These are phyloP conservation scores for Carpinus fangiana DNA, from an alignment of 306 rosid genomes.

Conservation along the genomic window DNA sequence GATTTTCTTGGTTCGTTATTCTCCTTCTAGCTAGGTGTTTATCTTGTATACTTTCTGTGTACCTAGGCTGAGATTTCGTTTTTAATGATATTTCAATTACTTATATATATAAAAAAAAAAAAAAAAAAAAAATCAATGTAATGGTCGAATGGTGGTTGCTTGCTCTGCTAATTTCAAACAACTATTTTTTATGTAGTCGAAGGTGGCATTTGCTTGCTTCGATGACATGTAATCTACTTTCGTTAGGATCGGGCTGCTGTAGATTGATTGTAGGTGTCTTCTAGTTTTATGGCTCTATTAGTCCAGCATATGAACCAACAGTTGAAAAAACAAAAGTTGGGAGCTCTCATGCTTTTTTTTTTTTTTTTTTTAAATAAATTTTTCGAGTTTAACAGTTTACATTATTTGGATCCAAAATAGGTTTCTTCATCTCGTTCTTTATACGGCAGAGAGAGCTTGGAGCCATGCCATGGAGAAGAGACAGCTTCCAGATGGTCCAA, in stretches of 20 bases:
- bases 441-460: conserved; percentile 97
- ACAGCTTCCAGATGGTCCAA: conserved; percentile 94
- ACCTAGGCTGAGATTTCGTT: no score
- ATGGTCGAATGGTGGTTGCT: not conserved
- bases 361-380: not conserved
- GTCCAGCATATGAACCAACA: not conserved
- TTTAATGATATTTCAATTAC: no score
- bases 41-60: no score
- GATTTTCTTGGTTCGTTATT: no score
- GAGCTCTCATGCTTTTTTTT: not conserved
- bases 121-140: not conserved
- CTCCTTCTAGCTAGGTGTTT: no score
- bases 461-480: conserved; percentile 99
- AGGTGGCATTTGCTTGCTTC: not conserved
- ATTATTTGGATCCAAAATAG: conserved; percentile 51
- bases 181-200: not conserved
- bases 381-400: conserved; percentile 22
- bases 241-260: not conserved
- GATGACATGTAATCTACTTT: not conserved
- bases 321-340: not conserved
- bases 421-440: conserved; percentile 86
- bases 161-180: not conserved
- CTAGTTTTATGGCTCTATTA: not conserved
- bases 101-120: no score
- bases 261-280: not conserved